Conservation (phyloP, 495 filamentous ascomycete genomes). For the Xylaria flabelliformis region DNA sequence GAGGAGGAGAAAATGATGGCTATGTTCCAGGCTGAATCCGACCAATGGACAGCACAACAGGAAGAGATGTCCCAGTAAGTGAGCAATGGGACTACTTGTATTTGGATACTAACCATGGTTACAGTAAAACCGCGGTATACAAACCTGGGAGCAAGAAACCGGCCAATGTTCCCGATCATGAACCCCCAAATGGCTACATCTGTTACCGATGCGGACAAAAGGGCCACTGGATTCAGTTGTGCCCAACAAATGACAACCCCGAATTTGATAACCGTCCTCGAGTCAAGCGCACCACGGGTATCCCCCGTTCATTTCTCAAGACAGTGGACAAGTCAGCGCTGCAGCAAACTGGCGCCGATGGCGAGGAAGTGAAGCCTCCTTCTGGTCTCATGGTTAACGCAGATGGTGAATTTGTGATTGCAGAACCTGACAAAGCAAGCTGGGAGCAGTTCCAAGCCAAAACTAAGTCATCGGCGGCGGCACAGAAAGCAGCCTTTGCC, state of each 20-base stretch:
- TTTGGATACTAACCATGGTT: conserved; percentile 46
- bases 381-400: conserved; percentile 94
- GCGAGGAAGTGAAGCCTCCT: conserved; percentile 78
- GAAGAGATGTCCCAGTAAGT: conserved; percentile 92
- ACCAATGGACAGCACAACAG: conserved; percentile 87
- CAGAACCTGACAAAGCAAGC: conserved; percentile 88
- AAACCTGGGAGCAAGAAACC: conserved; percentile 64
- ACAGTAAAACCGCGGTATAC: conserved; percentile 60
- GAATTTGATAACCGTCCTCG: conserved; percentile 89
- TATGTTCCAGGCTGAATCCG: conserved; percentile 82
- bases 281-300: conserved; percentile 94
- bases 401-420: conserved; percentile 95
- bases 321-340: conserved; percentile 87
- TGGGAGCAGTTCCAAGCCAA: conserved; percentile 98
- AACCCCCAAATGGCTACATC: conserved; percentile 89
- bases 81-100: neutral
- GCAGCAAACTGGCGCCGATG: conserved; percentile 72
- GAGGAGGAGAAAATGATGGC: conserved; percentile 92
- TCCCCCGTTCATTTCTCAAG: conserved; percentile 90
- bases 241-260: conserved; percentile 96
- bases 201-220: conserved; percentile 99
- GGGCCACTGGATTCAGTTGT: conserved; percentile 97
- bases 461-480: conserved; percentile 79
- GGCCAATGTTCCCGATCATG: conserved; percentile 83
- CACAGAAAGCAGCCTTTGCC: conserved; percentile 70